These are phyloP conservation scores for Cercophora samala DNA, from an alignment of 495 filamentous ascomycete genomes.

Conservation along the genomic window DNA sequence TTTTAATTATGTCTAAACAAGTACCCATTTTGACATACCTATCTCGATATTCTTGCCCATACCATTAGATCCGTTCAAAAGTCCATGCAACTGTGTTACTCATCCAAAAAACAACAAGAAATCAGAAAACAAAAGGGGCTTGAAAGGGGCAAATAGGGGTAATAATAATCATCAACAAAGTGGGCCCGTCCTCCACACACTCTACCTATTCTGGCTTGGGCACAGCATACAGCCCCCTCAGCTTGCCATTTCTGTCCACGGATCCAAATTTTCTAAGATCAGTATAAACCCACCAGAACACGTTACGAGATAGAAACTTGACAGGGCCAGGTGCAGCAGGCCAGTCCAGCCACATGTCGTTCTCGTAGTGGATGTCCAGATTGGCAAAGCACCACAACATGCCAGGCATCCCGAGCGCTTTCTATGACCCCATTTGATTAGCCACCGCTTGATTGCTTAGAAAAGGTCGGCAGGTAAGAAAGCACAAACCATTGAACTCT, in stretches of 20 bases:
- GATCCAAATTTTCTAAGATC: constrained; percentile 36
- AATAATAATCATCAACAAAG: background rate
- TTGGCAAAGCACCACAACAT: constrained; percentile 34
- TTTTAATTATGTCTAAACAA: too few species aligned
- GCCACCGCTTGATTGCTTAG: background rate
- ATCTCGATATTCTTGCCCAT: too few species aligned
- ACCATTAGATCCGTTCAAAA: too few species aligned
- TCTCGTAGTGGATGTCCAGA: constrained; percentile 45
- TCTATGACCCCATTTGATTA: constrained; percentile 9
- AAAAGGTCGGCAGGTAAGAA: background rate
- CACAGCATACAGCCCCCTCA: constrained; percentile 29
- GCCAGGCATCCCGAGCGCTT: constrained; percentile 18
- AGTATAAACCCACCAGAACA: constrained; percentile 30
- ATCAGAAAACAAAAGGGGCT: too few species aligned
- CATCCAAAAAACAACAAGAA: too few species aligned
- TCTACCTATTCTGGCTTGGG: background rate
- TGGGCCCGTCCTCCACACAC: background rate
- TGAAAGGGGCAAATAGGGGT: background rate
- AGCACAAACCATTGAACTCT: constrained; percentile 28
- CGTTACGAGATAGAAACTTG: constrained; percentile 23
- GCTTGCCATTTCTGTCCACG: constrained; percentile 27
- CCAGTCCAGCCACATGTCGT: constrained; percentile 32
- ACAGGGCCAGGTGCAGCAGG: constrained; percentile 32
- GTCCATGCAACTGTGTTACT: too few species aligned
- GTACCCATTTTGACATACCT: too few species aligned